Percentiles rank a stretch among this genome's conserved stretches.
These are phyloP conservation scores for Cupressus sempervirens DNA, from an alignment of 75 land plant genomes.

Conservation along the genomic window DNA sequence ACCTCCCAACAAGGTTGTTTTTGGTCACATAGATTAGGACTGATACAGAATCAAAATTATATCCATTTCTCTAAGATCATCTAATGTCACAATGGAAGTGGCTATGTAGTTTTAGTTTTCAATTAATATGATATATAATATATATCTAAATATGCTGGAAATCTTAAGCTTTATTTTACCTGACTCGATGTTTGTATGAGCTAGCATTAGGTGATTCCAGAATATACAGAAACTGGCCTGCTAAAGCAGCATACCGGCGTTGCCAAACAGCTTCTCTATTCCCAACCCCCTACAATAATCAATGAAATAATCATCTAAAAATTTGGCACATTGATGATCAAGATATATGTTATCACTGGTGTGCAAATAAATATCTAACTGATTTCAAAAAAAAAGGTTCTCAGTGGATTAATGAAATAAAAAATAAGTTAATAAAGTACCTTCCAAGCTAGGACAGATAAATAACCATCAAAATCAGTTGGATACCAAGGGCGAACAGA, in stretches of 20 bases:
- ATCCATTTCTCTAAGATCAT: background rate
- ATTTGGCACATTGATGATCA: background rate
- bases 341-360: background rate
- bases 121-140: background rate
- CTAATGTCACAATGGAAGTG: background rate
- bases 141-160: background rate
- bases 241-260: constrained; percentile 65
- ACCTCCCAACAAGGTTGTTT: background rate
- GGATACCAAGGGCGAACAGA: constrained; percentile 66
- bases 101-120: background rate
- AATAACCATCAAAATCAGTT: constrained; percentile 92
- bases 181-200: constrained; percentile 65
- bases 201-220: constrained; percentile 65
- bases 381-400: background rate
- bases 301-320: background rate
- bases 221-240: constrained; percentile 88
- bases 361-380: background rate
- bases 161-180: constrained; percentile 30
- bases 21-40: background rate
- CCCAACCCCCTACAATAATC: constrained; percentile 78
- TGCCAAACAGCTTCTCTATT: constrained; percentile 97
- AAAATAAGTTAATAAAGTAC: constrained; percentile 27
- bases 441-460: constrained; percentile 85
- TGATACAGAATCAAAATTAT: background rate
- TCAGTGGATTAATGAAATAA: background rate